Base-by-base conservation (phyloP, 169 alveolate genomes). In the Theileria equi region DNA sequence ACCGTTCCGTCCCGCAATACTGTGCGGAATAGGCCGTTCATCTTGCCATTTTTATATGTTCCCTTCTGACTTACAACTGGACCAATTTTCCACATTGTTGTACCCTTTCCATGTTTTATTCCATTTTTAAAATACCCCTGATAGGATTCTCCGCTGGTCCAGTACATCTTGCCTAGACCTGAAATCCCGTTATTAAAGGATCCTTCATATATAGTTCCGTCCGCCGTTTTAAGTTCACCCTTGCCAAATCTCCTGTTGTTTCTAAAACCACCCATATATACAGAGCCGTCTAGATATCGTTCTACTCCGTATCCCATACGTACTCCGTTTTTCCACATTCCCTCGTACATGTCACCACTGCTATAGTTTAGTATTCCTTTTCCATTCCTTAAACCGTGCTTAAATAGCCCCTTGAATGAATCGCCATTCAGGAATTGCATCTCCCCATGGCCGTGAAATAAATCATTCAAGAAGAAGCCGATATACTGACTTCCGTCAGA, bases 351-450 rank as follows among this genome's bases (percentile, higher is more conserved):
- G 70, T 76, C 73, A 35, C 85, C 85, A 29, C 59, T 76, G 26
- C 50, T 5, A 38, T 54, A 65, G 38, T 21, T 6, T 34, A 76
- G 45, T 45, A 94, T 80, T 17, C 99, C 99, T 81, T 96, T 89
- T 2, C 99, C 99, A 86, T 95, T 95, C 66, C 91, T 91, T 85
- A 80, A 81, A 71, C 94, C 99, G 41, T 86, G 90, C 43, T 82
- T 90, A 95, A 96, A 96, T 48, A 82, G 81, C 2, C 99, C 99
- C 77, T 93, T 97, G 79, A 90, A 96, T 48, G 80, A 88, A 64
- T 96, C 97, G 3, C 98, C 98, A 74, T 90, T 94, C 60, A 89
- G 80, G 81, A 91, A 93, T 1, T 90, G 88, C 66, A 91, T 82
- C 26, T 93, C 95, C 36, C 99, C 99, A 73, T 87, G 85, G 2